Percentiles rank a stretch among this genome's conserved stretches.
These are phyloP conservation scores for Ophiostoma sp. DNA, from an alignment of 2,329 filamentous ascomycete genomes.

Conservation along the genomic window DNA sequence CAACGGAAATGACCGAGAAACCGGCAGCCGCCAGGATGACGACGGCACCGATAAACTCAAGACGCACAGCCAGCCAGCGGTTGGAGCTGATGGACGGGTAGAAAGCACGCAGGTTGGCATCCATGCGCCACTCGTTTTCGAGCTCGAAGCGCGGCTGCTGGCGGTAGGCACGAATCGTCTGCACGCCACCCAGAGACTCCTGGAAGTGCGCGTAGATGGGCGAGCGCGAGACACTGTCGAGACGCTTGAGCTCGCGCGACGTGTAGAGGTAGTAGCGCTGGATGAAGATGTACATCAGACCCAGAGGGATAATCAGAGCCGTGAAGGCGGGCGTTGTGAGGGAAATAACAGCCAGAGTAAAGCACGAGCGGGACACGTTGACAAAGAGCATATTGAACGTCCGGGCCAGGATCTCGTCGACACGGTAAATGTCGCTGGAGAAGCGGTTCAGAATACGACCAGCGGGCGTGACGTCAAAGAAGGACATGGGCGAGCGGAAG, in stretches of 20 bases:
- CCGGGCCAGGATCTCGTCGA: slow-evolving; percentile 91
- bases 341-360: slow-evolving; percentile 85
- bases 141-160: slow-evolving; percentile 84
- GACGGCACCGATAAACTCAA: slow-evolving; percentile 92
- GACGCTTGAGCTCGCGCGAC: slow-evolving; percentile 90
- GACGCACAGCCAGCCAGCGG: slow-evolving; percentile 88
- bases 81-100: slow-evolving; percentile 94
- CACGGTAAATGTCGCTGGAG: slow-evolving; percentile 79
- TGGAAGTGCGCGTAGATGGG: slow-evolving; percentile 99
- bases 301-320: slow-evolving; percentile 76
- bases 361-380: slow-evolving; percentile 71
- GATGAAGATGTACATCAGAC: slow-evolving; percentile 82
- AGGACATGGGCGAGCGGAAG: slow-evolving; percentile 96
- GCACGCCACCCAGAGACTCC: slow-evolving; percentile 89
- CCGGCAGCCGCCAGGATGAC: slow-evolving; percentile 87
- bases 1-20: slow-evolving; percentile 78
- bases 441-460: slow-evolving; percentile 97
- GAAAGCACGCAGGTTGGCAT: slow-evolving; percentile 90
- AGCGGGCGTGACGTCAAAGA: slow-evolving; percentile 95
- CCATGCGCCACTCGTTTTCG: slow-evolving; percentile 97
- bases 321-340: slow-evolving; percentile 78
- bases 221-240: slow-evolving; percentile 92
- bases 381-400: slow-evolving; percentile 97
- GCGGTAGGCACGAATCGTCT: slow-evolving; percentile 91
- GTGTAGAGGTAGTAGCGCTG: slow-evolving; percentile 96